Evolutionary conservation across 225 moss, liverwort and hornwort species (phyloP).

Genomic region (Straminergon stramineum): DNA sequence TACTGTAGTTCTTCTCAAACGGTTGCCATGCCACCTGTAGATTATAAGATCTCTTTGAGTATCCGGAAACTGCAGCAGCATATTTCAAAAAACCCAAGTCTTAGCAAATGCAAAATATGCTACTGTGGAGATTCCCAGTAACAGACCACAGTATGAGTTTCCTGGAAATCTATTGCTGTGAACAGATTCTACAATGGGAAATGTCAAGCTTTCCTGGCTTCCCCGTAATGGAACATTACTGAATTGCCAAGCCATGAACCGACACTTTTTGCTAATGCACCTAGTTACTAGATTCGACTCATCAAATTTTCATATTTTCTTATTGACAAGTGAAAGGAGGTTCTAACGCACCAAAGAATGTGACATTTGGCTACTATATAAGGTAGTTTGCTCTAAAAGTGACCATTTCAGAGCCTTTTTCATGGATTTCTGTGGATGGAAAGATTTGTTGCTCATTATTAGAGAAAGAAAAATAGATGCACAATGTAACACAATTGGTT

Average conservation of each 20-base stretch:
- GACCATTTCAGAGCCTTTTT: too few species aligned
- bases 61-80: background rate
- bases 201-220: background rate
- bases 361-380: too few species aligned
- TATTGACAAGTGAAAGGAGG: background rate
- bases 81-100: background rate
- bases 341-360: background rate
- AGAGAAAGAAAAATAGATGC: too few species aligned
- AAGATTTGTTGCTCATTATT: too few species aligned
- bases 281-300: too few species aligned
- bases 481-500: too few species aligned
- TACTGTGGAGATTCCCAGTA: too few species aligned
- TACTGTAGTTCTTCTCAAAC: background rate
- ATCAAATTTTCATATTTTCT: background rate
- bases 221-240: background rate
- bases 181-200: background rate
- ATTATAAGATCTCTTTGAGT: background rate
- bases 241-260: background rate
- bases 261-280: background rate
- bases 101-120: background rate
- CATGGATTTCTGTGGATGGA: too few species aligned
- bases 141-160: background rate
- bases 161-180: background rate
- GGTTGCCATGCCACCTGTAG: background rate
- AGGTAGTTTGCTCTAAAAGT: too few species aligned